These are phyloP conservation scores for Phalaenopsis hybrid DNA, from an alignment of 116 monocot genomes.

Conservation along the genomic window DNA sequence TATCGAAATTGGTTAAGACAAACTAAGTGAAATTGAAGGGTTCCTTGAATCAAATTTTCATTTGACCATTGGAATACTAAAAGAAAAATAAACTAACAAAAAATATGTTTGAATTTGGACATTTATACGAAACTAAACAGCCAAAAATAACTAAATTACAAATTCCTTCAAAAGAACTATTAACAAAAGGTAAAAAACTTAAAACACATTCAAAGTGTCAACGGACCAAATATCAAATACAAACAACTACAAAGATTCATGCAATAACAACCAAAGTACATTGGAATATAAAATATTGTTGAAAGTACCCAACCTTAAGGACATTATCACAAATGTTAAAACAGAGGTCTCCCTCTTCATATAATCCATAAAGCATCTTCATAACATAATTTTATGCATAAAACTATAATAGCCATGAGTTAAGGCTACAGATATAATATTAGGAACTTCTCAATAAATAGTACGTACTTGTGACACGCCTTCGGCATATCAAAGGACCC, in stretches of 20 bases:
- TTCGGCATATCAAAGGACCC: conserved; percentile 65
- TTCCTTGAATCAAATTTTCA: not conserved
- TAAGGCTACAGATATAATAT: not conserved
- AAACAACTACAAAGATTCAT: not conserved
- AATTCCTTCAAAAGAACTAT: not conserved
- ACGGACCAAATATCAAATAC: not conserved
- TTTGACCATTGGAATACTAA: not conserved
- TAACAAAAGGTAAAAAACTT: not conserved
- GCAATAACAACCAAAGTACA: not conserved
- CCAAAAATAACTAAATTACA: not conserved
- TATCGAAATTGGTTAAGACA: not conserved
- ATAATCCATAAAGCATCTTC: not conserved
- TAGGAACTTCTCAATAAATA: not conserved
- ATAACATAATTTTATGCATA: not conserved
- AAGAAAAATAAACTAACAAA: not conserved
- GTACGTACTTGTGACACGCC: conserved; percentile 52
- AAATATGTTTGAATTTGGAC: not conserved
- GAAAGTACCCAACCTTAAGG: not conserved
- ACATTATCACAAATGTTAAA: not conserved
- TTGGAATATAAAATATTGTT: not conserved
- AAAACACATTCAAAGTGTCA: not conserved
- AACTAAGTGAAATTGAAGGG: not conserved
- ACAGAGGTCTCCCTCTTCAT: not conserved
- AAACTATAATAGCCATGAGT: not conserved
- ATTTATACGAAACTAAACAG: not conserved